These are phyloP conservation scores for Serendipita sp. DNA, from an alignment of 768 basidiomycete genomes.

Conservation along the genomic window DNA sequence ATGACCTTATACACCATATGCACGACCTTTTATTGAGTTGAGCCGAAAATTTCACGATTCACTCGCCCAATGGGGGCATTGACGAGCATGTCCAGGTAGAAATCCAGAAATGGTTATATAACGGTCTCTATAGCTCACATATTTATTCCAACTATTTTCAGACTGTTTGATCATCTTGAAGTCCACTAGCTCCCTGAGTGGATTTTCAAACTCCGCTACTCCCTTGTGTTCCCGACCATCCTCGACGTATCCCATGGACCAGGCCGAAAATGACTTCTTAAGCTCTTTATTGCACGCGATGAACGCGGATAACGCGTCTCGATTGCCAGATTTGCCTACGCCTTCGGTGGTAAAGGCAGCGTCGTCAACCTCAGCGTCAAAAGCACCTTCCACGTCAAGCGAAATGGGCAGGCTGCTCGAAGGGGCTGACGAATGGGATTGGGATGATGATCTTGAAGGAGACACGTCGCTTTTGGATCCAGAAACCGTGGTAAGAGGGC, in stretches of 20 bases:
- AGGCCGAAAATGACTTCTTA: slow-evolving; percentile 1
- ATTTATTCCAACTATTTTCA: too few species aligned
- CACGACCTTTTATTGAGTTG: too few species aligned
- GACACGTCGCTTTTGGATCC: not conserved
- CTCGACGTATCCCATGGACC: not conserved
- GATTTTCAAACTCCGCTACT: too few species aligned
- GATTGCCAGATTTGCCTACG: not conserved
- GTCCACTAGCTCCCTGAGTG: too few species aligned
- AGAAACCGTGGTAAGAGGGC: not conserved
- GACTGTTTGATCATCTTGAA: too few species aligned
- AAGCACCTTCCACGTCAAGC: not conserved
- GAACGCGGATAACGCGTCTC: not conserved
- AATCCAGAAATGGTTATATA: too few species aligned
- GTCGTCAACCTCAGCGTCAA: not conserved
- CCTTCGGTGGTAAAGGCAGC: not conserved
- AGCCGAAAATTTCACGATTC: too few species aligned
- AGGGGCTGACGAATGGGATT: slow-evolving; percentile 56
- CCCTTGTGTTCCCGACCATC: too few species aligned
- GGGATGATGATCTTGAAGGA: slow-evolving; percentile 37
- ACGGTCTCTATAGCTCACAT: too few species aligned
- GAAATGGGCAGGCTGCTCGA: slow-evolving; percentile 38
- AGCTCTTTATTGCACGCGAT: not conserved
- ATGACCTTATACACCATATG: too few species aligned
- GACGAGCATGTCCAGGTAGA: too few species aligned
- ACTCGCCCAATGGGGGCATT: too few species aligned